phyloP scores from a whole-genome alignment of 2,329 filamentous ascomycete species.

The Hirsutella thompsonii region DNA sequence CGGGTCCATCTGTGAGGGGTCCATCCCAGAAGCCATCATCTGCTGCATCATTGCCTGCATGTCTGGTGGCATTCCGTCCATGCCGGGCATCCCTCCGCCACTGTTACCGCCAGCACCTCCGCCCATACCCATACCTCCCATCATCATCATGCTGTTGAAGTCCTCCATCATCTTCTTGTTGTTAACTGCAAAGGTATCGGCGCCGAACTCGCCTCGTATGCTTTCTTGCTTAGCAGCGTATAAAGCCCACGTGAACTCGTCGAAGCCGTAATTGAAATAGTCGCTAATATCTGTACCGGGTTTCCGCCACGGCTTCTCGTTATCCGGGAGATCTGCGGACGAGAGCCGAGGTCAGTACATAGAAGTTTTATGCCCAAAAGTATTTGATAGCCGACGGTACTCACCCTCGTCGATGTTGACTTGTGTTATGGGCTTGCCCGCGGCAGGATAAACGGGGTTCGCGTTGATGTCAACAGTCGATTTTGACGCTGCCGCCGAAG shows the following conservation, averaged over 20 bases:
- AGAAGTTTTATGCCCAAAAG: not conserved
- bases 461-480: constrained; percentile 78
- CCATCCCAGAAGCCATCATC: constrained; percentile 54
- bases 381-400: constrained; percentile 1
- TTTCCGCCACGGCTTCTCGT: constrained; percentile 89
- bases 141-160: constrained; percentile 57
- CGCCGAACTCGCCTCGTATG: constrained; percentile 62
- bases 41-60: constrained; percentile 61
- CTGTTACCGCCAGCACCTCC: constrained; percentile 19
- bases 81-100: constrained; percentile 34
- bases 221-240: constrained; percentile 83
- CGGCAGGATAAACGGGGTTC: constrained; percentile 64
- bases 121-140: constrained; percentile 33
- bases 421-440: constrained; percentile 70
- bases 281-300: constrained; percentile 91
- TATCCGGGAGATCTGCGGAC: constrained; percentile 50
- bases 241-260: constrained; percentile 94
- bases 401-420: constrained; percentile 58
- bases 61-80: constrained; percentile 52
- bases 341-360: not conserved
- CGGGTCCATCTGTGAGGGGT: constrained; percentile 54
- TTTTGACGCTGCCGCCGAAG: constrained; percentile 55
- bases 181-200: constrained; percentile 47
- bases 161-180: constrained; percentile 72
- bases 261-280: constrained; percentile 98